Base-by-base conservation (phyloP, 2,329 filamentous ascomycete genomes). In the Paraphoma sp. region DNA sequence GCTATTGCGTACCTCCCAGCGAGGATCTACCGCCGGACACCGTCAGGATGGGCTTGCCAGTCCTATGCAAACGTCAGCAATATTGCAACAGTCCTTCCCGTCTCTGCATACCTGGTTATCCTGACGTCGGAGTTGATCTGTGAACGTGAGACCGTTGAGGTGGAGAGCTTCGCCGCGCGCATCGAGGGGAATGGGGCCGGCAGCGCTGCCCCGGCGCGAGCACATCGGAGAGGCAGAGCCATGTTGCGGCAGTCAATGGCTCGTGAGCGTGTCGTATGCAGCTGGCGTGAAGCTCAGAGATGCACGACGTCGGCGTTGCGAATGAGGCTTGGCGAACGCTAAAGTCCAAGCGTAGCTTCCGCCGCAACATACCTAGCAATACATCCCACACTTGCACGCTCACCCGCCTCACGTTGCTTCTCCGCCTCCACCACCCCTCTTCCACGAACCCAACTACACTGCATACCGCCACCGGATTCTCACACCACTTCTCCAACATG, bases 11-110 rank as follows among this genome's bases (percentile, higher is more conserved):
- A 96, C 92, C 92, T 89, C 92, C 92, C 65, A 96, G 85, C 66
- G 91, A 91, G 65, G 90, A 93, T 73, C 92, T 95, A 67, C 95
- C 95, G 81, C 94, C 94, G 75, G 93, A 88, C 54, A 90, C 84
- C 73, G 93, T 90, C 74, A 98, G 82, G 71, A 98, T 93, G 60
- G 95, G 94, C 84, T 97, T 97, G 79, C 95, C 95, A 56, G 95
- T 99, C 72, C 95, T 69, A 43, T 23, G 14, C 44, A 33, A 8
- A 18, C 9, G 50, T 69, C 42, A 68, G 64, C 53, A 51, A 29
- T n/a, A 29, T n/a, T 23, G n/a, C 36, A 29, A 30, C 31, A 14
- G 16, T 30, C 8, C 31, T 17, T 16, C 33, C 43, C 33, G 53
- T 42, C 33, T 46, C 45, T 42, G 36, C 11, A 43, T 62, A 67